Evolutionary conservation across 345 rosid genomes (phyloP).

Genomic region (Populus alba): DNA sequence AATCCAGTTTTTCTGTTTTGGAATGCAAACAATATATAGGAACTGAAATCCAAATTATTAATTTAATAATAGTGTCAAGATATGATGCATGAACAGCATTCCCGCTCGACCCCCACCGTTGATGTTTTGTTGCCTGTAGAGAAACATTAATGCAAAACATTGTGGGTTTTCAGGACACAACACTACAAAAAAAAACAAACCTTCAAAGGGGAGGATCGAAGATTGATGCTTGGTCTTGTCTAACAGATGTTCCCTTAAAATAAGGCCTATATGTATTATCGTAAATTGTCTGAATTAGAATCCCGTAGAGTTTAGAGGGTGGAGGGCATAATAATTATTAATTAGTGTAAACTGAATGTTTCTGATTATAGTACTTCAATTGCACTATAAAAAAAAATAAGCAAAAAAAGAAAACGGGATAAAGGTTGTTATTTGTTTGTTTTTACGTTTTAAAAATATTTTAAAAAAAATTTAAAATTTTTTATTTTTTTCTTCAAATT

Average conservation of each 20-base stretch:
- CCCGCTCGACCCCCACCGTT: slow-evolving; percentile 13
- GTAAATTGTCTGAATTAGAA: slow-evolving; percentile 25
- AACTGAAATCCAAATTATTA: not conserved
- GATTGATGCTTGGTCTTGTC: slow-evolving; percentile 26
- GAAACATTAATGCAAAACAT: slow-evolving; percentile 30
- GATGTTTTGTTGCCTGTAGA: slow-evolving; percentile 24
- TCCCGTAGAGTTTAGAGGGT: slow-evolving; percentile 6
- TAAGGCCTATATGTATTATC: slow-evolving; percentile 14
- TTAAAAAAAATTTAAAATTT: too few species aligned
- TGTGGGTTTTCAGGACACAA: slow-evolving; percentile 33
- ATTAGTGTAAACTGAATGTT: not conserved
- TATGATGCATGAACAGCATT: slow-evolving; percentile 7
- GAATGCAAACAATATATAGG: not conserved
- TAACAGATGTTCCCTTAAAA: slow-evolving; percentile 31
- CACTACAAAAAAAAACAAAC: not conserved
- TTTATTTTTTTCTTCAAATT: too few species aligned
- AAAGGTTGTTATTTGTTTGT: too few species aligned
- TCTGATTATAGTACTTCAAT: not conserved
- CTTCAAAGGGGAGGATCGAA: slow-evolving; percentile 8
- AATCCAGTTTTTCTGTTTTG: not conserved
- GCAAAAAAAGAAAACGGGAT: fast-evolving
- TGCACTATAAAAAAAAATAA: too few species aligned
- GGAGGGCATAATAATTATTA: slow-evolving; percentile 13
- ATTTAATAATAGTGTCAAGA: not conserved
- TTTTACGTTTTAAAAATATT: too few species aligned